Percentiles rank a stretch among this genome's conserved stretches.
phyloP scores from a whole-genome alignment of 2,329 filamentous ascomycete genomes.

The Penicillium sp. region DNA sequence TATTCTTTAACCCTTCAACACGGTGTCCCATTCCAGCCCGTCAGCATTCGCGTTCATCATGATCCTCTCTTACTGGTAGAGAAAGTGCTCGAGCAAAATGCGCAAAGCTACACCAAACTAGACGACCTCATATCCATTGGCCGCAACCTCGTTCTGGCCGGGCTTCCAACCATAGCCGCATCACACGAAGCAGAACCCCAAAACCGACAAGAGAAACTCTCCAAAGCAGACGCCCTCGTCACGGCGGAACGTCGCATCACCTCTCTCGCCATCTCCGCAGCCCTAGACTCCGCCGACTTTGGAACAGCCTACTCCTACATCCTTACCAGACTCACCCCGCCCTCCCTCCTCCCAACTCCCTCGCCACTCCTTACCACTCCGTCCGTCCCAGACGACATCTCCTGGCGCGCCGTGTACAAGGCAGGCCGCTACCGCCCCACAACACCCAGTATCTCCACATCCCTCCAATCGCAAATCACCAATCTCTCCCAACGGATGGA shows the following conservation, averaged over 20 bases:
- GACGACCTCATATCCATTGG: constrained; percentile 63
- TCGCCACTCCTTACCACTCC: constrained; percentile 28
- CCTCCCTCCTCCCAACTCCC: constrained; percentile 33
- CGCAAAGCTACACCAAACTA: constrained; percentile 60
- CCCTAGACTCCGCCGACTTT: constrained; percentile 46
- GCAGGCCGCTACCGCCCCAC: constrained; percentile 55
- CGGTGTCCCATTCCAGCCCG: constrained; percentile 63
- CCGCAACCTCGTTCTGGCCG: constrained; percentile 54
- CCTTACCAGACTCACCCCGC: constrained; percentile 54
- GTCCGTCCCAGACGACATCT: constrained; percentile 52
- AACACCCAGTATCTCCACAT: constrained; percentile 27
- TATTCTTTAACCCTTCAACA: constrained; percentile 64
- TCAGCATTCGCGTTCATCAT: constrained; percentile 62
- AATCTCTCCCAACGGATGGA: constrained; percentile 63
- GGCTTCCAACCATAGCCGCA: constrained; percentile 32
- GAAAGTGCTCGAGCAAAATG: constrained; percentile 61
- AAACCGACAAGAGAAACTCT: constrained; percentile 8
- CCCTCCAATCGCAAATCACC: constrained; percentile 47
- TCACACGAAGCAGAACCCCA: constrained; percentile 20
- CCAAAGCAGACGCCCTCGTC: constrained; percentile 30
- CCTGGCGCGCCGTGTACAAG: constrained; percentile 63
- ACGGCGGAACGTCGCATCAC: constrained; percentile 48
- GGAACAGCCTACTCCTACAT: constrained; percentile 67
- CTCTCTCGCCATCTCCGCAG: constrained; percentile 46
- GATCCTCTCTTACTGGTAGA: constrained; percentile 59